Evolutionary conservation across 148 eudicot genomes (phyloP), one percentile per base, ranked within the genome.

Genomic region (Pouteria glomerata): DNA sequence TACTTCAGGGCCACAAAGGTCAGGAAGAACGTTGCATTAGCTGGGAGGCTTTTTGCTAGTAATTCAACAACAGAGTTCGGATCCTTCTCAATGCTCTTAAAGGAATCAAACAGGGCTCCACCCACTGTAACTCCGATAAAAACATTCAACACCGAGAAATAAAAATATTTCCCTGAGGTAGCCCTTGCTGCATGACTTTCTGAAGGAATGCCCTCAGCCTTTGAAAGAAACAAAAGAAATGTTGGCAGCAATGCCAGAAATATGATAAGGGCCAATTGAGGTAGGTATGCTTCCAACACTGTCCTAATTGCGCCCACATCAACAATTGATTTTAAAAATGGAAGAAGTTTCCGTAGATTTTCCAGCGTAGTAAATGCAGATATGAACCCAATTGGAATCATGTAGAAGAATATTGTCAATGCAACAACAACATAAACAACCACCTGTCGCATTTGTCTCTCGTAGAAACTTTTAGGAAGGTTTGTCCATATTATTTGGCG

Each of bases 1-100:
- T 87, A 94, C 98, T 79, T 89, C 78, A 95, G 85, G 65, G 97
- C 97, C 39, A 91, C 98, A 72, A 52, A 95, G 57, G 97, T 95
- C 80, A 91, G 82, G 91, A 95, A 95, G 85, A 95, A 95, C 60
- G 92, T 91, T 1, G 98, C 97, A 63, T 82, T 91, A 3, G 53
- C 73, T 6, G 97, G 98, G 69, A 95, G 93, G 77, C 89, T 88
- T 0, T 2, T 27, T 5, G 86, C 97, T 6, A 91, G 80, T 37
- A 84, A 14, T 1, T 26, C 0, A 26, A 77, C 48, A 21, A 69
- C 19, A 0, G 29, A 13, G 48, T 73, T 76, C 0, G 90, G 87
- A 3, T 85, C 0, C 3, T 74, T 60, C 89, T 87, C 70, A 27
- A 91, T 67, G 0, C 34, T 19, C 82, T 89, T 88, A 5, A 85